Evolutionary conservation across 1,284 basidiomycete species (phyloP).

Genomic region (Microstroma glucosiphilum): DNA sequence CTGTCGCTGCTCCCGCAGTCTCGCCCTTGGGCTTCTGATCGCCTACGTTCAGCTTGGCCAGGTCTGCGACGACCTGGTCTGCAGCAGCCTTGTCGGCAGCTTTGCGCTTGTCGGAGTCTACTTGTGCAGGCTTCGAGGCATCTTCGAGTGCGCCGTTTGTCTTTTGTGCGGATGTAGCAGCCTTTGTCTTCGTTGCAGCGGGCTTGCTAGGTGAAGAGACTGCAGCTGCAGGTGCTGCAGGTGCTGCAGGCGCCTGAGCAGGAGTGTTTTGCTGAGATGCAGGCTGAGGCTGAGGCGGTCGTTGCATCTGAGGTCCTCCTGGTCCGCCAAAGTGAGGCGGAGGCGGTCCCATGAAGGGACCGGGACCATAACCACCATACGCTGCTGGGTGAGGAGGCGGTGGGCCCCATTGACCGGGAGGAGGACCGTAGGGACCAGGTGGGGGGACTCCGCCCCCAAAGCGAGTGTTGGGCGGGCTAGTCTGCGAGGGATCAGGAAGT

Average conservation of each 20-base stretch:
- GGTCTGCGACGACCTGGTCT: constrained; percentile 28
- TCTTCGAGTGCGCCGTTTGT: background rate
- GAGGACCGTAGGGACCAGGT: constrained; percentile 12
- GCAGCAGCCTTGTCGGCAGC: constrained; percentile 20
- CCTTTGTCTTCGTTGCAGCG: background rate
- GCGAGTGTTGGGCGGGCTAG: too few relatives aligned
- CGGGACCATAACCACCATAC: background rate
- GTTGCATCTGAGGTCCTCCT: constrained; percentile 14
- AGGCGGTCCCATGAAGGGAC: constrained; percentile 18
- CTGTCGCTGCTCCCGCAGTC: background rate
- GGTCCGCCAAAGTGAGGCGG: constrained; percentile 24
- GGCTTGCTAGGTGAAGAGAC: constrained; percentile 9
- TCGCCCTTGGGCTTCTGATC: constrained; percentile 9
- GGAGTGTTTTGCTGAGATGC: constrained; percentile 16
- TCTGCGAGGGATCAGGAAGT: too few relatives aligned
- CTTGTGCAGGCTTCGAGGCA: constrained; percentile 4
- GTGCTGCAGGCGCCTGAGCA: background rate
- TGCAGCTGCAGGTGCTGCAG: constrained; percentile 5
- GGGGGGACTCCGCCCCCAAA: constrained; percentile 11
- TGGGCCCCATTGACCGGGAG: constrained; percentile 8
- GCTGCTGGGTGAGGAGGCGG: constrained; percentile 12
- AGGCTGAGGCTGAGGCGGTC: constrained; percentile 15
- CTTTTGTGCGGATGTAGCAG: too few relatives aligned
- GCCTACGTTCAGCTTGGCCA: constrained; percentile 31
- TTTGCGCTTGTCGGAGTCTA: constrained; percentile 2